Percentiles rank a stretch among this genome's conserved stretches.
Evolutionary conservation across 2,329 filamentous ascomycete genomes (phyloP).

Genomic region (Sporothrix variecibatus): DNA sequence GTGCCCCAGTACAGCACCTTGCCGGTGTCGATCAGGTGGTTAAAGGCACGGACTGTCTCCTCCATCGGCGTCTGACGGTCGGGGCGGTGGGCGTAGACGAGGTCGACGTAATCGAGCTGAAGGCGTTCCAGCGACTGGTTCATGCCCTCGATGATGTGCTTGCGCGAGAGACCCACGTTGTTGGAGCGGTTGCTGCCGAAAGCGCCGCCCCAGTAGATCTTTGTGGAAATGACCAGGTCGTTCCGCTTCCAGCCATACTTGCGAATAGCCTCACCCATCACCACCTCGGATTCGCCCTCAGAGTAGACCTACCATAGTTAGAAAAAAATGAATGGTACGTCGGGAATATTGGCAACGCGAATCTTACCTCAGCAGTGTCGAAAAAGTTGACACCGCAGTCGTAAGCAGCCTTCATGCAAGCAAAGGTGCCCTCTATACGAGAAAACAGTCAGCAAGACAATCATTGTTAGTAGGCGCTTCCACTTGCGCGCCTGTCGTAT

Average conservation of each 20-base stretch:
- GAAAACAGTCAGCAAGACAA: not conserved
- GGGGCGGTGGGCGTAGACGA: slow-evolving; percentile 63
- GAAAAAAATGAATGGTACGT: not conserved
- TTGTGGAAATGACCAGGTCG: slow-evolving; percentile 61
- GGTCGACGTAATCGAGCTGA: slow-evolving; percentile 66
- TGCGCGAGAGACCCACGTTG: slow-evolving; percentile 52
- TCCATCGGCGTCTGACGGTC: slow-evolving; percentile 61
- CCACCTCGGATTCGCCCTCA: slow-evolving; percentile 63
- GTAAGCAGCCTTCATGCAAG: slow-evolving; percentile 63
- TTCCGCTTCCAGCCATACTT: slow-evolving; percentile 62
- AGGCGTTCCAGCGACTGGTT: slow-evolving; percentile 60
- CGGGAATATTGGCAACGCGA: not conserved
- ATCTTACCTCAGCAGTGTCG: slow-evolving; percentile 55
- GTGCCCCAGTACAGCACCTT: slow-evolving; percentile 74
- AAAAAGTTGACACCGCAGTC: slow-evolving; percentile 65
- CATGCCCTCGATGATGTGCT: slow-evolving; percentile 58
- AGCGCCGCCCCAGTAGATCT: slow-evolving; percentile 65
- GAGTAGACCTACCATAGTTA: slow-evolving; percentile 44
- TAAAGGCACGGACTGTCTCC: slow-evolving; percentile 60
- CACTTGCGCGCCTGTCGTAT: not conserved
- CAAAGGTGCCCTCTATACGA: slow-evolving; percentile 57
- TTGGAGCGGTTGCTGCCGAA: slow-evolving; percentile 60
- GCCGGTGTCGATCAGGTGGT: slow-evolving; percentile 58
- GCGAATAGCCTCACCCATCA: slow-evolving; percentile 64
- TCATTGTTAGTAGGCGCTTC: not conserved